Conservation (phyloP, 441 rosid genomes). For the Populus hybrid region DNA sequence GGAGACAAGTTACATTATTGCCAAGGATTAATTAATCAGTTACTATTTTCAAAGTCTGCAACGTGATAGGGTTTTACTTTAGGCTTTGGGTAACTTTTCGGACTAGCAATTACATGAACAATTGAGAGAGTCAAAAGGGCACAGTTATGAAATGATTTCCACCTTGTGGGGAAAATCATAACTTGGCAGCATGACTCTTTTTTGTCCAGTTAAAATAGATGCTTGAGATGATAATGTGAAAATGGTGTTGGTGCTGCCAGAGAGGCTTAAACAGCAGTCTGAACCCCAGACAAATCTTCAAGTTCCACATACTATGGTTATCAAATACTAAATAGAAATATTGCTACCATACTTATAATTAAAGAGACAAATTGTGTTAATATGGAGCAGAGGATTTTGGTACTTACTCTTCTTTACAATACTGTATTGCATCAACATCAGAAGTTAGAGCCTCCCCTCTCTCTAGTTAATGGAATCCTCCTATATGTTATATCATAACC, state of each 20-base stretch:
- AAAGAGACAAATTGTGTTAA: neutral
- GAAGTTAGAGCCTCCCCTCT: conserved; percentile 91
- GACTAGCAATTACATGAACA: neutral
- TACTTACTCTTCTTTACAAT: conserved; percentile 76
- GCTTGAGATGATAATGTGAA: neutral
- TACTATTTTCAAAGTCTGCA: neutral
- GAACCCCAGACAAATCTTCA: conserved; percentile 5
- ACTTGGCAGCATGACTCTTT: neutral
- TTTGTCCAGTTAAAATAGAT: neutral
- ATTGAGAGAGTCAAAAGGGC: neutral
- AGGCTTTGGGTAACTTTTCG: neutral
- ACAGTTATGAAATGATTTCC: neutral
- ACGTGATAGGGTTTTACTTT: neutral
- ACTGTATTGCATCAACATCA: conserved; percentile 91
- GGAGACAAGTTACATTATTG: neutral
- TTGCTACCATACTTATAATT: neutral
- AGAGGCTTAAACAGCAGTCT: conserved; percentile 8
- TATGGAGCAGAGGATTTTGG: conserved; percentile 13
- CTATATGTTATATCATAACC: conserved; percentile 66
- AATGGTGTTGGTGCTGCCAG: neutral
- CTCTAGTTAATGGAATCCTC: conserved; percentile 95
- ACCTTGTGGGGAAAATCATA: neutral
- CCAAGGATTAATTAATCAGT: neutral
- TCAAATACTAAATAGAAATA: neutral
- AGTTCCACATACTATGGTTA: neutral